A percentile compares a stretch with the other conserved stretches of the same genome.
phyloP scores from a whole-genome alignment of 2,329 filamentous ascomycete species.

The Leptodontidium sp. region DNA sequence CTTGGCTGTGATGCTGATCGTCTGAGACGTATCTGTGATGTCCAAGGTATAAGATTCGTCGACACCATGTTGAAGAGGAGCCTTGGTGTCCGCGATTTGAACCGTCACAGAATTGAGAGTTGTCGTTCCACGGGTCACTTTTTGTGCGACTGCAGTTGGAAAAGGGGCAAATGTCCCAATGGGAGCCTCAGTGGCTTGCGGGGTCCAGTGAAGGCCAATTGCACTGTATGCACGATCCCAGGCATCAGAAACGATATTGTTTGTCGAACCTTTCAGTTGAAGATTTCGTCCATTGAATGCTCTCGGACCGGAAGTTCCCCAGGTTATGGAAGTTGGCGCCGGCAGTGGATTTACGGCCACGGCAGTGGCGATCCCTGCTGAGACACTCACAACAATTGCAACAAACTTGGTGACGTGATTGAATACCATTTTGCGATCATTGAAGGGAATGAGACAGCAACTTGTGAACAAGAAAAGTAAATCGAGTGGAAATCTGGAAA shows the following conservation, averaged over 20 bases:
- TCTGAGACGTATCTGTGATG: slow-evolving; percentile 56
- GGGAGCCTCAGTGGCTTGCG: slow-evolving; percentile 60
- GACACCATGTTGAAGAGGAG: slow-evolving; percentile 63
- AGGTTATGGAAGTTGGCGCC: slow-evolving; percentile 60
- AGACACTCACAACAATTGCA: slow-evolving; percentile 37
- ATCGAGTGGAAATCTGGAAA: neutral
- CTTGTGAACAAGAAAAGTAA: neutral
- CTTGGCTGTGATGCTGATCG: slow-evolving; percentile 61
- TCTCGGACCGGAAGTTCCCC: slow-evolving; percentile 58
- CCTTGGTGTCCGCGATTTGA: slow-evolving; percentile 53
- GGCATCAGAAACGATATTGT: slow-evolving; percentile 52
- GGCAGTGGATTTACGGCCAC: slow-evolving; percentile 62
- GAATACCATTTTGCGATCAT: slow-evolving; percentile 33
- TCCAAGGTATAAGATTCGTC: slow-evolving; percentile 80
- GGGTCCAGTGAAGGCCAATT: slow-evolving; percentile 62
- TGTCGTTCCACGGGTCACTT: slow-evolving; percentile 45
- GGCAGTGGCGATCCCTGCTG: slow-evolving; percentile 50
- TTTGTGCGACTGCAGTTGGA: slow-evolving; percentile 50
- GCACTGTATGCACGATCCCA: slow-evolving; percentile 59
- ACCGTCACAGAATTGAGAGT: slow-evolving; percentile 55
- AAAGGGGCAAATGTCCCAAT: slow-evolving; percentile 59
- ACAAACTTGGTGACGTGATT: slow-evolving; percentile 20
- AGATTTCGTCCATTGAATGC: slow-evolving; percentile 17
- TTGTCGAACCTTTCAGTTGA: slow-evolving; percentile 48
- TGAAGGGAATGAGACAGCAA: neutral